Evolutionary conservation across 495 filamentous ascomycete species (phyloP).

Genomic region (Xylaria curta): DNA sequence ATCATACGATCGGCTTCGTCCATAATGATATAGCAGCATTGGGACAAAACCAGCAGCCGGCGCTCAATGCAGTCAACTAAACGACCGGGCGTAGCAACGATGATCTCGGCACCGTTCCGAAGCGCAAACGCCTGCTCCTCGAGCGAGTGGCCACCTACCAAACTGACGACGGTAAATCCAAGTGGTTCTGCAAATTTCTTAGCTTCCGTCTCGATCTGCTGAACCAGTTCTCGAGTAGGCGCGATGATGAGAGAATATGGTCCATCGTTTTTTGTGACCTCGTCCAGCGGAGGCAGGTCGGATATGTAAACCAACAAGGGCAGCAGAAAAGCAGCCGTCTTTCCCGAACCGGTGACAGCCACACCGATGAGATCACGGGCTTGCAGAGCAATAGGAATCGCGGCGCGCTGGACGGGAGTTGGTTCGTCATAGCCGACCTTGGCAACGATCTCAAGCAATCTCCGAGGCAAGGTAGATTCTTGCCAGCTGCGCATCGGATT

Average conservation of each 20-base stretch:
- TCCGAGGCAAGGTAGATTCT: conserved; percentile 81
- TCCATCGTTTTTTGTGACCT: conserved; percentile 91
- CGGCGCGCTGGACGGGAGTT: conserved; percentile 88
- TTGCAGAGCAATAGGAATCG: conserved; percentile 94
- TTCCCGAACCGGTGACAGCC: conserved; percentile 97
- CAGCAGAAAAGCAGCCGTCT: conserved; percentile 94
- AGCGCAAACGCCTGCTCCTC: conserved; percentile 95
- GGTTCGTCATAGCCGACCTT: conserved; percentile 93
- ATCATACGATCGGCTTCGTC: conserved; percentile 99
- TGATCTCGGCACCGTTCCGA: conserved; percentile 96
- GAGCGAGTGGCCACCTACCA: conserved; percentile 94
- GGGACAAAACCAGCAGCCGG: conserved; percentile 85
- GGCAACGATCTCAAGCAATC: conserved; percentile 81
- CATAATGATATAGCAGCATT: conserved; percentile 97
- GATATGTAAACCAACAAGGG: conserved; percentile 97
- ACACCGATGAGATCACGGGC: conserved; percentile 96
- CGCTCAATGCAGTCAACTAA: conserved; percentile 96
- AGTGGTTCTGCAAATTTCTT: conserved; percentile 91
- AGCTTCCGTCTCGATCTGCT: conserved; percentile 96
- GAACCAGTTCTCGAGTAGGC: conserved; percentile 96
- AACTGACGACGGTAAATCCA: conserved; percentile 94
- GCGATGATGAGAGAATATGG: conserved; percentile 96
- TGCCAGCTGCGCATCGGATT: conserved; percentile 97
- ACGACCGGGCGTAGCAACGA: conserved; percentile 97
- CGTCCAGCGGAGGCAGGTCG: conserved; percentile 82